These are phyloP conservation scores for Blastobotrys buckinghamii DNA, from an alignment of 1,139 yeast species.

Conservation along the genomic window DNA sequence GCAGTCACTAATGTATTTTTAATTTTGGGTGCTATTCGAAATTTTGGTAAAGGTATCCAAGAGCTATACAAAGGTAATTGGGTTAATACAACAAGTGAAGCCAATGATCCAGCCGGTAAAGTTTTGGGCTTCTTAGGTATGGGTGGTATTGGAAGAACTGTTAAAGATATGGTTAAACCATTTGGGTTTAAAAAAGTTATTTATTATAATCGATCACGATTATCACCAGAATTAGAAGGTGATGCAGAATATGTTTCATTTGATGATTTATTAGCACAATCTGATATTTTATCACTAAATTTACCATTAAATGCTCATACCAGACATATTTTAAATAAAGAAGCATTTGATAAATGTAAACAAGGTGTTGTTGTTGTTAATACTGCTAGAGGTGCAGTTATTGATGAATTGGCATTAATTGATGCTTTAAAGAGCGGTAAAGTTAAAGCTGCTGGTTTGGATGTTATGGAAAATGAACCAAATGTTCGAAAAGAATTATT, in stretches of 20 bases:
- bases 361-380: conserved; percentile 63
- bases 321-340: conserved; percentile 51
- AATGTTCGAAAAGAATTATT: conserved; percentile 33
- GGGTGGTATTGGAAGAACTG: conserved; percentile 79
- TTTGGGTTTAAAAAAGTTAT: conserved; percentile 58
- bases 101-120: conserved; percentile 54
- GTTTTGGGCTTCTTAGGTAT: conserved; percentile 68
- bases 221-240: conserved; percentile 48
- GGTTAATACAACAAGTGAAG: conserved; percentile 31
- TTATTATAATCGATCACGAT: conserved; percentile 57
- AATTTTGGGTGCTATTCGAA: conserved; percentile 54
- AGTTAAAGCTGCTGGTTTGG: conserved; percentile 51
- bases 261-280: conserved; percentile 49
- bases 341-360: conserved; percentile 53
- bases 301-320: conserved; percentile 54
- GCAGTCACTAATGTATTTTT: conserved; percentile 66
- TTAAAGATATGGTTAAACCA: conserved; percentile 57
- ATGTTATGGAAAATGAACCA: conserved; percentile 86
- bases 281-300: conserved; percentile 58
- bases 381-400: conserved; percentile 64
- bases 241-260: conserved; percentile 47
- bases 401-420: conserved; percentile 60
- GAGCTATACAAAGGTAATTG: conserved; percentile 37
- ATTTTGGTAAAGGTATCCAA: conserved; percentile 41
- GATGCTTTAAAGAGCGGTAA: conserved; percentile 62